Base-by-base conservation (phyloP, 805 yeast genomes). In the Metschnikowia borealis region DNA sequence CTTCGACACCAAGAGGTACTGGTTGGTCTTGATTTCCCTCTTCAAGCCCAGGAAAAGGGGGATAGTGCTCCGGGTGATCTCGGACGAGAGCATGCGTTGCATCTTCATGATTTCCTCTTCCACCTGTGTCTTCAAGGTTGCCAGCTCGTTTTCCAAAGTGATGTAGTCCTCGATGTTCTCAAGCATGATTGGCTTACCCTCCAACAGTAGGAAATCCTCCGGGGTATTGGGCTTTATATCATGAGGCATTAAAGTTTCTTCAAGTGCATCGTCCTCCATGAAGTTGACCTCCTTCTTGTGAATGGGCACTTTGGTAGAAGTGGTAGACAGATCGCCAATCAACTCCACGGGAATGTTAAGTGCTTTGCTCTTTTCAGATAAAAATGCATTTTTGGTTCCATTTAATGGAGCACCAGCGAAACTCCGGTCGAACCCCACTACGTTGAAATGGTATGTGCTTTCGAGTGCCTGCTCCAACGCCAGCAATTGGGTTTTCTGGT, bases 351-450 rank as follows among this genome's bases (percentile, higher is more conserved):
- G 77, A 36, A 63, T 66, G 2, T 29, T 26, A 11, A 29, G 36
- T 4, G 21, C 6, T 8, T 55, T 53, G 34, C 50, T 49, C 15
- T 49, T 50, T 18, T 59, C 61, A 15, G 33, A 34, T 23, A n/a
- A 31, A 35, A 59, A 49, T 14, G 60, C 63, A 33, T 62, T 62
- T 39, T 62, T 61, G 7, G 65, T 66, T 7, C 53, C 48, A 18
- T 65, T 54, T 31, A 73, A 52, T 1, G 78, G 78, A 29, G 70
- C 58, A 2, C 78, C 78, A 26, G 67, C 60, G 31, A 71, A 54
- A 23, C 69, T 61, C 44, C 68, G 59, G 56, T 73, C 78, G 55
- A 71, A 71, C 5, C 78, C 78, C 3, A 70, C 58, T 7, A 72
- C 75, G 55, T 73, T 71, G 54, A 71, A 71, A 10, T 70, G 70